Percentiles rank a stretch among this genome's conserved stretches.
These are phyloP conservation scores for Pichia cephalocereana DNA, from an alignment of 805 yeast genomes.

Conservation along the genomic window DNA sequence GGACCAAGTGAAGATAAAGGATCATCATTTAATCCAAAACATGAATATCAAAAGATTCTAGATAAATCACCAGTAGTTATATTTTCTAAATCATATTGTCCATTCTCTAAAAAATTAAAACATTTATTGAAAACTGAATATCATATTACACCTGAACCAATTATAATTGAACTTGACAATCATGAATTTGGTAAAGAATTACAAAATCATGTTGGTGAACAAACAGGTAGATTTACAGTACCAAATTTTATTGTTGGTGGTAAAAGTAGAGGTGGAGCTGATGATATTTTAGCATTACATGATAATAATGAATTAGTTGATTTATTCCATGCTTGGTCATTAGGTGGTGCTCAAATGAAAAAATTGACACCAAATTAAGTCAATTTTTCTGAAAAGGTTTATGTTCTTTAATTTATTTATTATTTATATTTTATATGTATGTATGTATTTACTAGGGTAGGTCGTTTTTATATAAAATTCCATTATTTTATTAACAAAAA, in stretches of 20 bases:
- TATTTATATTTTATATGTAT: not conserved
- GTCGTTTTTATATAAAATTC: no score
- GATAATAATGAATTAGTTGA: constrained; percentile 43
- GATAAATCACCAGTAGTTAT: constrained; percentile 56
- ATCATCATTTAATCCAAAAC: constrained; percentile 36
- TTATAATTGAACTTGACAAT: constrained; percentile 72
- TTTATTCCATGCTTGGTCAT: constrained; percentile 55
- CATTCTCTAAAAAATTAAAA: constrained; percentile 68
- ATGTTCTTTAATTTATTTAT: not conserved
- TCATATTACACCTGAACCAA: constrained; percentile 61
- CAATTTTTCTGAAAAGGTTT: not conserved
- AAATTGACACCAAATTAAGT: constrained; percentile 17
- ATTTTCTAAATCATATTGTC: constrained; percentile 59
- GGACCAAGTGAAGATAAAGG: constrained; percentile 4
- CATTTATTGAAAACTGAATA: constrained; percentile 53
- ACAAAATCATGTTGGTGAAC: constrained; percentile 58
- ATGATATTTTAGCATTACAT: constrained; percentile 64
- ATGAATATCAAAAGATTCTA: constrained; percentile 49
- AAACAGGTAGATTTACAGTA: constrained; percentile 78
- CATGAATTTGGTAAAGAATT: constrained; percentile 69
- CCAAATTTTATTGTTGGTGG: constrained; percentile 81
- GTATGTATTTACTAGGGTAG: not conserved
- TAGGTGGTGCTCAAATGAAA: constrained; percentile 37
- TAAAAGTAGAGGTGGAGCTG: constrained; percentile 78
- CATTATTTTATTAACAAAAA: no score